Evolutionary conservation across 306 rosid genomes (phyloP).

Genomic region (Corylus heterophylla): DNA sequence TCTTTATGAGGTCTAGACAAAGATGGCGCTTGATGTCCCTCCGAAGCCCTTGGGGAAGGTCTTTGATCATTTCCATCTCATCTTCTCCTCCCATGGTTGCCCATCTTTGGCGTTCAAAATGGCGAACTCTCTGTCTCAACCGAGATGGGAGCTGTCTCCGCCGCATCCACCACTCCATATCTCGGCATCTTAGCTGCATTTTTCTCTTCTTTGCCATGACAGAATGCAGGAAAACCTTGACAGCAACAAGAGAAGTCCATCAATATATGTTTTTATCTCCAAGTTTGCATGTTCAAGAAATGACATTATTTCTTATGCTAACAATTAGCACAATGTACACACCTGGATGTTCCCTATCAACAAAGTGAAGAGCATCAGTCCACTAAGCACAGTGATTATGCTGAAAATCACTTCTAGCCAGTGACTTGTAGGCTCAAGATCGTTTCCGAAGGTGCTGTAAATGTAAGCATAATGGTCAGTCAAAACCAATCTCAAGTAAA

Average conservation of each 20-base stretch:
- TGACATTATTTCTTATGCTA: neutral
- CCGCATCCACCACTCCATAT: slow-evolving; percentile 99
- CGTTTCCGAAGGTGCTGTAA: slow-evolving; percentile 95
- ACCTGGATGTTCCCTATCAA: slow-evolving; percentile 99
- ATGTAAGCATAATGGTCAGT: neutral
- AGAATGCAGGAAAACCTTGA: slow-evolving; percentile 84
- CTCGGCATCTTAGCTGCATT: slow-evolving; percentile 92
- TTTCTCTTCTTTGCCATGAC: slow-evolving; percentile 98
- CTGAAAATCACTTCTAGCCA: slow-evolving; percentile 97
- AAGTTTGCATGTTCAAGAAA: neutral
- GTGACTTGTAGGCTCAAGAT: slow-evolving; percentile 95
- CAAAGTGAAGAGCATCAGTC: slow-evolving; percentile 87
- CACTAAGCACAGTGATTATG: slow-evolving; percentile 78
- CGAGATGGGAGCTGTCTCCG: slow-evolving; percentile 88
- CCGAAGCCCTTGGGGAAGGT: slow-evolving; percentile 97
- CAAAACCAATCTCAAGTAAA: neutral
- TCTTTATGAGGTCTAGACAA: slow-evolving; percentile 84
- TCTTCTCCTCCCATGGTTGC: slow-evolving; percentile 94
- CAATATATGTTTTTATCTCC: slow-evolving; percentile 6
- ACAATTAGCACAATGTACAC: slow-evolving; percentile 6
- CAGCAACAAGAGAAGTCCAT: neutral
- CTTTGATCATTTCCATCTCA: slow-evolving; percentile 83
- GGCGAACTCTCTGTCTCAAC: slow-evolving; percentile 83
- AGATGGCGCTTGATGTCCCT: slow-evolving; percentile 88
- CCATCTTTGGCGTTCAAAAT: slow-evolving; percentile 89